Conservation (phyloP, 2,329 filamentous ascomycete species). For the Diaporthe batatas region DNA sequence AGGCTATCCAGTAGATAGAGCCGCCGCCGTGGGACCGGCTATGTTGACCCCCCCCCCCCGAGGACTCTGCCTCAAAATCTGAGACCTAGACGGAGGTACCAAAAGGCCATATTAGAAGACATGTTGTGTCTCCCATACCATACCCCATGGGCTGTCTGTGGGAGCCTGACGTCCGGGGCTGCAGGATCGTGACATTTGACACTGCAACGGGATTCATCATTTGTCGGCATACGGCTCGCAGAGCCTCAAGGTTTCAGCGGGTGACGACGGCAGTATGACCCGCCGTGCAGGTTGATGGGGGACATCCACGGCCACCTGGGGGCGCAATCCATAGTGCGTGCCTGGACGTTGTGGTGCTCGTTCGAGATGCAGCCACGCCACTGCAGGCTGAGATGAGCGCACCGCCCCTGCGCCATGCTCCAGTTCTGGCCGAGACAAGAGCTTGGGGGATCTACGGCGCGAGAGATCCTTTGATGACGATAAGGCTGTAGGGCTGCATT, state of each 20-base stretch:
- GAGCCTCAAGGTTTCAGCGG: constrained; percentile 26
- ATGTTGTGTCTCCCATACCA: constrained; percentile 10
- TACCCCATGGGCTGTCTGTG: background rate
- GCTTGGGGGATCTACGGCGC: background rate
- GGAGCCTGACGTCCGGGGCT: constrained; percentile 2
- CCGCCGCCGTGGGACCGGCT: background rate
- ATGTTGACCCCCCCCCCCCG: background rate
- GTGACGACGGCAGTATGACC: constrained; percentile 30
- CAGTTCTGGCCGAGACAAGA: constrained; percentile 34
- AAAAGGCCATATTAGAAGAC: background rate
- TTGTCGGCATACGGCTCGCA: constrained; percentile 24
- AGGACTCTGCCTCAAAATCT: background rate
- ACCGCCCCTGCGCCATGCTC: constrained; percentile 34
- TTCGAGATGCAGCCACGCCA: constrained; percentile 7
- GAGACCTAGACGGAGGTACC: constrained; percentile 3
- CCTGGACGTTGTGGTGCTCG: constrained; percentile 8
- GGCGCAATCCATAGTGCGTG: constrained; percentile 10
- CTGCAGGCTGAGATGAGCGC: constrained; percentile 33
- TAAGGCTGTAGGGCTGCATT: constrained; percentile 38
- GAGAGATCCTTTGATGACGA: constrained; percentile 27
- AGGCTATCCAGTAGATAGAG: background rate
- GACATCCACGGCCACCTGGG: background rate
- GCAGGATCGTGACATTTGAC: constrained; percentile 11
- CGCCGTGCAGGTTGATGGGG: constrained; percentile 14
- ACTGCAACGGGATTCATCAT: background rate